Base-by-base conservation (phyloP, 495 filamentous ascomycete genomes). In the Aspergillus saccharolyticus region DNA sequence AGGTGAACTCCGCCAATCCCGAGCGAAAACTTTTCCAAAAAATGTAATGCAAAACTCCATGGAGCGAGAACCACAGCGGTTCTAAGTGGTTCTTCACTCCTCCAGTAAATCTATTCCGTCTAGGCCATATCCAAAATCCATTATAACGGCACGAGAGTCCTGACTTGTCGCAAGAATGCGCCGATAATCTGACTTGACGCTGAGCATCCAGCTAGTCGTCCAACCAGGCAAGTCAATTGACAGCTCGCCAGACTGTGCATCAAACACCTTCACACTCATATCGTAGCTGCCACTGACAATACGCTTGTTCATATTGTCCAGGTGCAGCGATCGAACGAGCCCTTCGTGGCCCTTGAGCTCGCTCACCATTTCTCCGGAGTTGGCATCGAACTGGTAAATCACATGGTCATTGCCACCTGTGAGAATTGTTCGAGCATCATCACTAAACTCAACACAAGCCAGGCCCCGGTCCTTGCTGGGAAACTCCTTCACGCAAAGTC, bases 151-250 rank as follows among this genome's bases (percentile, higher is more conserved):
- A 61, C 93, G 85, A 10, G 90, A 87, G 64, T 97, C 92, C 72
- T 98, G 94, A 44, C 90, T 92, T 0, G 95, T 96, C 54, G 89
- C 90, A 45, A 98, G 86, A 55, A 98, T 91, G 39, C 94, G 82
- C 48, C 93, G 79, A 68, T 97, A 97, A 69, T 98, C 94, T 30
- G 88, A 88, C 74, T 97, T 96, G 22, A 95, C 94, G 58, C 88
- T 90, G 44, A 98, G 72, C 63, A 97, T 95, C 95, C 95, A 97
- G 65, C 90, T 96, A 16, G 87, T 86, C 42, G 96, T 94, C 90
- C 90, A 97, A 53, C 88, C 85, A 17, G 89, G 87, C 59, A 96
- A 89, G 57, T 89, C 83, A 50, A 91, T 80, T 28, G 89, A 79
- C 42, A 85, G 74, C 47, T 83, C 76, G 25, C 91, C 91, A 4